These are phyloP conservation scores for Penicillium lagena DNA, from an alignment of 495 filamentous ascomycete species.

Conservation along the genomic window DNA sequence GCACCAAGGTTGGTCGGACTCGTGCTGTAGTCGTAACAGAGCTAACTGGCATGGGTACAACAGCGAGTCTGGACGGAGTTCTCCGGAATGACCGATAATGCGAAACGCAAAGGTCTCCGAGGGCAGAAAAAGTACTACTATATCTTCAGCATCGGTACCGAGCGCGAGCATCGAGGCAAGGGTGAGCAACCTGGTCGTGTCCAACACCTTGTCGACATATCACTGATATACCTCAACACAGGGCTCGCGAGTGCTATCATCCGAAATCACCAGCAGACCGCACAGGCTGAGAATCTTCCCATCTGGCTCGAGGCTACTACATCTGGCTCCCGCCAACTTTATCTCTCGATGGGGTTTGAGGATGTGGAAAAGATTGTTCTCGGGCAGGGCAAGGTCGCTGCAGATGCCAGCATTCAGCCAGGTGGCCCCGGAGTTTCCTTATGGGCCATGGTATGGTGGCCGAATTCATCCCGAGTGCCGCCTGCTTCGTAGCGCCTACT, in stretches of 20 bases:
- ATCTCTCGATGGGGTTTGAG: slow-evolving; percentile 21
- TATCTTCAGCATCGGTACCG: slow-evolving; percentile 22
- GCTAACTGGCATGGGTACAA: no score
- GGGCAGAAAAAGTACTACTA: slow-evolving; percentile 21
- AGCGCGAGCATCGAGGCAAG: slow-evolving; percentile 19
- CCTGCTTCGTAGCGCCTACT: no score
- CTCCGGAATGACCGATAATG: slow-evolving; percentile 20
- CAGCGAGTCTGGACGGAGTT: slow-evolving; percentile 22
- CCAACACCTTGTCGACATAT: background rate
- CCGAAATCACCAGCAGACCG: slow-evolving; percentile 10
- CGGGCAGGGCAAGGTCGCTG: slow-evolving; percentile 18
- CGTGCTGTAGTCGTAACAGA: no score
- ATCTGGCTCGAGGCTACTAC: slow-evolving; percentile 27
- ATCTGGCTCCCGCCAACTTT: slow-evolving; percentile 12
- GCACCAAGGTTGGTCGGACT: slow-evolving; percentile 10
- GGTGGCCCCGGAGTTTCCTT: slow-evolving; percentile 16
- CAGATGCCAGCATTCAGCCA: slow-evolving; percentile 13
- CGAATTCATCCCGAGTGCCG: background rate
- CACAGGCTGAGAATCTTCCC: slow-evolving; percentile 13
- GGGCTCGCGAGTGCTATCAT: slow-evolving; percentile 22
- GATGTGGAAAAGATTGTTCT: slow-evolving; percentile 18
- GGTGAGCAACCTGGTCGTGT: slow-evolving; percentile 3
- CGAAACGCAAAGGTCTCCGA: slow-evolving; percentile 15
- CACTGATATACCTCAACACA: background rate
- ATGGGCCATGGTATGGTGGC: slow-evolving; percentile 30